Conservation (phyloP, 345 rosid genomes). For the Syzygium grande region DNA sequence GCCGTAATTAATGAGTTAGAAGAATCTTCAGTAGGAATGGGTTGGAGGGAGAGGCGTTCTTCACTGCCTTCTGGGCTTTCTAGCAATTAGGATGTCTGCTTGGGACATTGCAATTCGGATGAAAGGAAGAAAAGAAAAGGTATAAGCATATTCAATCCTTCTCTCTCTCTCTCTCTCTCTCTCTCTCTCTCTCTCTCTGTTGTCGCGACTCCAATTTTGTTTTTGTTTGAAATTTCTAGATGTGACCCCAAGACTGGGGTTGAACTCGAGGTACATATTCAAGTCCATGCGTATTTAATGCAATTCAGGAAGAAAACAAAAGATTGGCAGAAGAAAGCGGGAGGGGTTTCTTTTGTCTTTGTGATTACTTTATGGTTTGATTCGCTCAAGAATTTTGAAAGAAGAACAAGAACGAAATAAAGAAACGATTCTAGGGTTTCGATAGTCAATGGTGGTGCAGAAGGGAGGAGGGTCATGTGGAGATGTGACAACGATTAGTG, state of each 20-base stretch:
- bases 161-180: neutral
- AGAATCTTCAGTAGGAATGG: neutral
- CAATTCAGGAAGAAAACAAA: neutral
- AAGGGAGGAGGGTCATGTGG: neutral
- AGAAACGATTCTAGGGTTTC: neutral
- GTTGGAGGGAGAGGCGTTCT: neutral
- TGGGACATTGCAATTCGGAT: slow-evolving; percentile 4
- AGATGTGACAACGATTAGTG: neutral
- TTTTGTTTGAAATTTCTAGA: neutral
- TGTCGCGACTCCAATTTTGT: neutral
- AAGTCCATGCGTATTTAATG: neutral
- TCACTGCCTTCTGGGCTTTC: neutral
- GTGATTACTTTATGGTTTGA: neutral
- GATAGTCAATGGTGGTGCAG: neutral
- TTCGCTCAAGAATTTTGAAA: neutral
- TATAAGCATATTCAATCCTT: neutral
- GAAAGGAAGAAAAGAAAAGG: neutral
- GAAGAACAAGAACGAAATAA: neutral
- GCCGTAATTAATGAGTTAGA: neutral
- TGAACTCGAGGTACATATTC: slow-evolving; percentile 7
- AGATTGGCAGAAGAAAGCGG: neutral
- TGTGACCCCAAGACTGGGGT: neutral
- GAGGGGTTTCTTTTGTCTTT: neutral
- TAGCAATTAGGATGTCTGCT: neutral
- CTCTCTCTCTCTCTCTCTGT: neutral